Percentiles rank a stretch among this genome's conserved stretches.
Evolutionary conservation across 331 rosid species (phyloP).

Genomic region (Acacia concinna): DNA sequence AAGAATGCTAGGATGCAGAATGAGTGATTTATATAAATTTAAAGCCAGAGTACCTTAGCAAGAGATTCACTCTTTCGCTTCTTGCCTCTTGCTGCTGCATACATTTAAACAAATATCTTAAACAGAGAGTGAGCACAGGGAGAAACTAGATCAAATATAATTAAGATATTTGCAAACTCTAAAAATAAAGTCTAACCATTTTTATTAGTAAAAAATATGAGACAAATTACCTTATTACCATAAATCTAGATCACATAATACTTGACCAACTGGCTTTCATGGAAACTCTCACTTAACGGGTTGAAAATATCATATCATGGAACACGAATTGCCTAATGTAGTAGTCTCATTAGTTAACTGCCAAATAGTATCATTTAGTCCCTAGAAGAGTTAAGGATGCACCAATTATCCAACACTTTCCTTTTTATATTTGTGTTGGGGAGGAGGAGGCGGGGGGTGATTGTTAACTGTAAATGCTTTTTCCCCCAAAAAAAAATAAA

Average conservation of each 20-base stretch:
- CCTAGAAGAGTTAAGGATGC: not conserved
- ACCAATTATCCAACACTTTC: not conserved
- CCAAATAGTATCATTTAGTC: not conserved
- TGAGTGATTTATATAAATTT: conserved; percentile 19
- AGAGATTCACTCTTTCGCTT: conserved; percentile 64
- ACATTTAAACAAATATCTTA: conserved; percentile 35
- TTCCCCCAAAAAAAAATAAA: not conserved
- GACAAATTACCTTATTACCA: conserved; percentile 21
- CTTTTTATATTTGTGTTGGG: not conserved
- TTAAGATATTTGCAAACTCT: conserved; percentile 10
- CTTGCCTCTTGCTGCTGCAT: conserved; percentile 67
- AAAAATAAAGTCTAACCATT: not conserved
- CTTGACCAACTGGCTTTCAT: conserved; percentile 1
- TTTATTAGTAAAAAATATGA: conserved; percentile 14
- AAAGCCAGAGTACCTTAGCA: conserved; percentile 52
- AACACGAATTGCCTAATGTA: not conserved
- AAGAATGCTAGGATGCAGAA: not conserved
- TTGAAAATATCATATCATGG: not conserved
- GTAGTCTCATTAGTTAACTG: not conserved
- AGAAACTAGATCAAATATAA: conserved; percentile 11
- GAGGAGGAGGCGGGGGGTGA: not conserved
- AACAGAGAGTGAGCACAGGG: conserved; percentile 23
- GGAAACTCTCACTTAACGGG: conserved; percentile 15
- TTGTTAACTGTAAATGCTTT: not conserved
- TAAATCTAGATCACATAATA: conserved; percentile 5